Base-by-base conservation (phyloP, 176 grass and related monocot species). In the Poa annua region DNA sequence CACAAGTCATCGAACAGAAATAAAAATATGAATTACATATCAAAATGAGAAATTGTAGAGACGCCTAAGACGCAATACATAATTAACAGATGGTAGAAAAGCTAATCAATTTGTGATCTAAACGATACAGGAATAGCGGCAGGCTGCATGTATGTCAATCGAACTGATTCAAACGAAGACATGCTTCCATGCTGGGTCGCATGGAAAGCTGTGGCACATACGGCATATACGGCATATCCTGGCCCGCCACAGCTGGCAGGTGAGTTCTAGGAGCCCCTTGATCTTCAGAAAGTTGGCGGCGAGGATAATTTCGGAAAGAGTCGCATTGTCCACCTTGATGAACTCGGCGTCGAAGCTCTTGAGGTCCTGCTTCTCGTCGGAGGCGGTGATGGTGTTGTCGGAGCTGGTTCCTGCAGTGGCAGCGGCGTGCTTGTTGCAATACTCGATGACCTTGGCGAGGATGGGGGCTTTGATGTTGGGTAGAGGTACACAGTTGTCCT, bases 401-500 rank as follows among this genome's bases (percentile, higher is more conserved):
- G 63, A 17, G 35, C 36, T 39, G 34, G 35, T 10, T 67, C 33
- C 35, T 4, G 34, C 4, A 3, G 16, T 14, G 26, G 36, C 5
- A 3, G 36, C 39, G 8, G 80, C 86, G 52, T 94, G 86, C 86
- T 87, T 91, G 75, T 51, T 81, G 86, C 88, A 94, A 77, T 94
- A 94, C 65, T 91, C 80, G 38, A 91, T 88, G 25, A 94, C 89
- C 84, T 71, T 94, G 64, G 80, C 49, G 29, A 94, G 80, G 81
- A 89, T 94, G 41, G 54, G 85, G 32, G 78, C 33, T 56, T 42
- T 88, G 74, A 90, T 68, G 49, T 88, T 88, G 45, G 87, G 82
- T 42, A 90, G 82, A 20, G 89, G 89, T 16, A n/a, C 89, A 83
- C 92, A 91, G 26, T 86, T 84, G 29, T 95, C 93, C 73, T 92